phyloP scores from a whole-genome alignment of 1,284 basidiomycete species.

The Naganishia sp. region DNA sequence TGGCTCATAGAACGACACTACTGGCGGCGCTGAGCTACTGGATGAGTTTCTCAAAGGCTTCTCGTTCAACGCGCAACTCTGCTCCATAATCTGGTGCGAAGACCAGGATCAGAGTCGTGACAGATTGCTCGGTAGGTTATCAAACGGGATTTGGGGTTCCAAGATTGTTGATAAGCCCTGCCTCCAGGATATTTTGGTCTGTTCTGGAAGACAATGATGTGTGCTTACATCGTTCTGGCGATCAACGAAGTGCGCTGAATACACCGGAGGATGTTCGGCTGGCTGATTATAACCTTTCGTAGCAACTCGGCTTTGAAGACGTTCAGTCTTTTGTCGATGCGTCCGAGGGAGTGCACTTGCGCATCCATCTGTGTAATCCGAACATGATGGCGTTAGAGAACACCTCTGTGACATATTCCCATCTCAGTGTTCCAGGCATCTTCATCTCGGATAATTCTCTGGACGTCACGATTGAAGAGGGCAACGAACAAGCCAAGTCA shows the following conservation, averaged over 20 bases:
- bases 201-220: constrained; percentile 16
- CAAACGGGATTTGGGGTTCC: not conserved
- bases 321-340: constrained; percentile 17
- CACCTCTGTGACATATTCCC: constrained; percentile 1
- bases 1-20: not conserved
- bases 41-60: constrained; percentile 12
- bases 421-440: constrained; percentile 17
- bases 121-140: constrained; percentile 5
- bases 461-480: not conserved
- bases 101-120: constrained; percentile 9
- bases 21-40: not conserved
- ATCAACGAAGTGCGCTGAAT: constrained; percentile 6
- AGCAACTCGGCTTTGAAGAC: constrained; percentile 9
- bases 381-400: constrained; percentile 11
- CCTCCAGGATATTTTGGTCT: constrained; percentile 1
- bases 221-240: constrained; percentile 8
- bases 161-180: not conserved
- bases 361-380: constrained; percentile 15
- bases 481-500: too few species aligned
- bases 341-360: not conserved
- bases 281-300: not conserved
- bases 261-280: not conserved
- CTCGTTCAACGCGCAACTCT: not conserved
- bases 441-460: constrained; percentile 5
- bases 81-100: constrained; percentile 8